These are phyloP conservation scores for Trichoderma guizhouense DNA, from an alignment of 2,329 filamentous ascomycete genomes.

Conservation along the genomic window DNA sequence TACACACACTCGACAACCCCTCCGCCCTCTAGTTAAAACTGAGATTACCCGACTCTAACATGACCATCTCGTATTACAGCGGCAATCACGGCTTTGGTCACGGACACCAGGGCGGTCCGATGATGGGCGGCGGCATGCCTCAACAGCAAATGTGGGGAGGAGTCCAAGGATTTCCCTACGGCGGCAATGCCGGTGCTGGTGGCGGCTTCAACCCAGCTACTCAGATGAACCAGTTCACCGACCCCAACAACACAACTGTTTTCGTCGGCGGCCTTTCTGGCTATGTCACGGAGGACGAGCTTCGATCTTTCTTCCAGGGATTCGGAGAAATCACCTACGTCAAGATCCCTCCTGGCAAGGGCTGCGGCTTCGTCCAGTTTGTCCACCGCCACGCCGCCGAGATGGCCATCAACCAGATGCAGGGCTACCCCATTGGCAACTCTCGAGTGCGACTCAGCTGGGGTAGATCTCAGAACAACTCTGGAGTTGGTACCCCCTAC, in stretches of 20 bases:
- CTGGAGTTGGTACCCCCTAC: constrained; percentile 94
- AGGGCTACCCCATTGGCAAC: constrained; percentile 98
- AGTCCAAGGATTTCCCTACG: constrained; percentile 38
- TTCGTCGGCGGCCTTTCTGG: constrained; percentile 96
- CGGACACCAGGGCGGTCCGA: constrained; percentile 42
- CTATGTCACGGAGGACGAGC: constrained; percentile 98
- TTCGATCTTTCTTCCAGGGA: constrained; percentile 99
- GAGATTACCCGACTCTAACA: background rate
- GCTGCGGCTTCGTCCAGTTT: constrained; percentile 98
- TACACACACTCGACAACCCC: background rate
- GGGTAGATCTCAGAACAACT: constrained; percentile 99
- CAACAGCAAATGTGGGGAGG: constrained; percentile 43
- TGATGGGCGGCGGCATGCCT: constrained; percentile 45
- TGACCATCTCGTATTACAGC: constrained; percentile 20
- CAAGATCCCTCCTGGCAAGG: constrained; percentile 99
- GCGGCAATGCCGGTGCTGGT: constrained; percentile 17
- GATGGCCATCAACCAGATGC: constrained; percentile 99
- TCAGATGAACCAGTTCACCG: constrained; percentile 98
- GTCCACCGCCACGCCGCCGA: constrained; percentile 97
- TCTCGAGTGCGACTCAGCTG: constrained; percentile 95
- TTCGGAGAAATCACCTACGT: constrained; percentile 99
- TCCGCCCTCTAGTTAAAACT: background rate
- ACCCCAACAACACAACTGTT: constrained; percentile 98
- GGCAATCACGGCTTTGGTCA: constrained; percentile 42
- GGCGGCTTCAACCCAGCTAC: constrained; percentile 48